Evolutionary conservation across 1,284 basidiomycete genomes (phyloP), one percentile per base, ranked within the genome.

Genomic region (Marasmius sp.): DNA sequence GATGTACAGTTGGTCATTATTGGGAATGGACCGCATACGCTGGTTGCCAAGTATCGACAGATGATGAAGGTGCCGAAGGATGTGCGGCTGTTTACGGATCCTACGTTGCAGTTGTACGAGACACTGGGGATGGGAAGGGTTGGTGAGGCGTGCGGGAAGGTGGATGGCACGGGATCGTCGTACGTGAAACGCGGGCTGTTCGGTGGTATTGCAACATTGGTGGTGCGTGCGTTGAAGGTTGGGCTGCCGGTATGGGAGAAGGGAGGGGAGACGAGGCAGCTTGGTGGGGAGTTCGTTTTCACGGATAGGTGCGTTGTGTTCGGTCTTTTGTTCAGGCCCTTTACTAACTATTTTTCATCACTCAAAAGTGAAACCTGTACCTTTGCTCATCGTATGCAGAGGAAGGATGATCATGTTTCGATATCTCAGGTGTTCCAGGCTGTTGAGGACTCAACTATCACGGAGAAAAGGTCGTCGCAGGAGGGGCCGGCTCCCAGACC

Each of bases 241-340:
- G 83, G 89, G 39, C 88, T 94, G 85, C 91, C 92, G 0, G 78
- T 95, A 10, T 89, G 87, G 85, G 88, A 89, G 73, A 86, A 85
- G 60, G 91, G 90, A 1, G 94, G 94, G 0, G 89, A 94, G 69
- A 77, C 86, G 51, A 75, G 80, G 56, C 91, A 95, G 73, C 82
- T 96, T 36, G 94, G 94, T 16, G 94, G 94, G 27, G 94, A 96
- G 76, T 95, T 96, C 70, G 84, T 96, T 33, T 82, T 97, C 58
- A 91, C 91, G 27, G 91, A 91, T 52, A 87, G 86, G 87, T 89
- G 61, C 70, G 84, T 71, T 50, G 27, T 43, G 61, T 33, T 3
- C 38, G 14, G 4, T 38, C 14, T 43, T 38, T 51, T 36, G 48
- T 41, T 16, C 39, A 51, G 33, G 61, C 37, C 58, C 38, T 57